Evolutionary conservation across 352 stramenopile species (phyloP).

Genomic region (Elongisporangium undulatum): DNA sequence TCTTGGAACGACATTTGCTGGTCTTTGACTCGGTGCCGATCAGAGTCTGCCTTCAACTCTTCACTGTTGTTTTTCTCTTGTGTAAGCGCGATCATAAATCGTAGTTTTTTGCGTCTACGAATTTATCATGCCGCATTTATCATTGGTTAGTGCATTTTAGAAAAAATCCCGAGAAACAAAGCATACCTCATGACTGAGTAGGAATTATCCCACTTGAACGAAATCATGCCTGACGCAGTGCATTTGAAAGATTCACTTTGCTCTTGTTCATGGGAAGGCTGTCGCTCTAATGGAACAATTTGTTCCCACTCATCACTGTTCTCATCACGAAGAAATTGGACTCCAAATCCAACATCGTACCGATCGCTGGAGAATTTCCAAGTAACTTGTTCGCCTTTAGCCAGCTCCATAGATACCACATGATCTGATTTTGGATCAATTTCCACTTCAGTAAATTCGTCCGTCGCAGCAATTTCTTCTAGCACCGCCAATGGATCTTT

Average conservation of each 20-base stretch:
- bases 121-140: conserved; percentile 1
- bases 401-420: conserved; percentile 42
- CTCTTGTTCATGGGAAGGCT: conserved; percentile 21
- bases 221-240: conserved; percentile 25
- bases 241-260: conserved; percentile 35
- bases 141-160: background rate
- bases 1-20: conserved; percentile 46
- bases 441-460: conserved; percentile 23
- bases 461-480: conserved; percentile 11
- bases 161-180: background rate
- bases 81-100: conserved; percentile 22
- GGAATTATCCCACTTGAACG: conserved; percentile 62
- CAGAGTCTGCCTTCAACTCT: conserved; percentile 19
- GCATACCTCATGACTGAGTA: conserved; percentile 52
- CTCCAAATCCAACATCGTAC: conserved; percentile 50
- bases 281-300: conserved; percentile 29
- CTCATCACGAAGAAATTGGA: conserved; percentile 36
- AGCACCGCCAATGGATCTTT: conserved; percentile 32
- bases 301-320: conserved; percentile 27
- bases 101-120: conserved; percentile 36
- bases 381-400: conserved; percentile 27
- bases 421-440: conserved; percentile 39
- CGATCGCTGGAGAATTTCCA: conserved; percentile 52
- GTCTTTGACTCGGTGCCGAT: conserved; percentile 28
- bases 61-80: conserved; percentile 4